phyloP scores from a whole-genome alignment of 768 basidiomycete species.

The button mushroom (Agaricus bisporus) region DNA sequence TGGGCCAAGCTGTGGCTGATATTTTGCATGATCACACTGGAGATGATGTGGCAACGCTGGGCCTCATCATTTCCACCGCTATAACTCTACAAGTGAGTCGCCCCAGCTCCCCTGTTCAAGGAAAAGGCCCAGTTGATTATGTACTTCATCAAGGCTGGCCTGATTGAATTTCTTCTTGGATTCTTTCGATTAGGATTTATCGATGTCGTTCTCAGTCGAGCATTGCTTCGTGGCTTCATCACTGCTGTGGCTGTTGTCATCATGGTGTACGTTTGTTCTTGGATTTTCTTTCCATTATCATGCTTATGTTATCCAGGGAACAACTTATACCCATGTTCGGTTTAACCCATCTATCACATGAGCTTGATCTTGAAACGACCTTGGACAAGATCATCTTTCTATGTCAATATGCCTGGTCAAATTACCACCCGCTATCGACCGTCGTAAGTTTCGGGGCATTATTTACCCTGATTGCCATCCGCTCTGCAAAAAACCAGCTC shows the following conservation, averaged over 20 bases:
- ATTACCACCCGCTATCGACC: slow-evolving; percentile 63
- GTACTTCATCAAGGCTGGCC: slow-evolving; percentile 49
- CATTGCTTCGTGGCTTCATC: slow-evolving; percentile 83
- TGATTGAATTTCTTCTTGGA: slow-evolving; percentile 82
- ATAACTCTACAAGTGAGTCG: slow-evolving; percentile 75
- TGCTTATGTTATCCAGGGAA: slow-evolving; percentile 39
- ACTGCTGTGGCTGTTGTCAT: slow-evolving; percentile 84
- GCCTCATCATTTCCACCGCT: slow-evolving; percentile 67
- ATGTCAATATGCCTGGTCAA: slow-evolving; percentile 45
- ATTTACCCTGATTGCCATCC: slow-evolving; percentile 52
- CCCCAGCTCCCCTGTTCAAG: neutral
- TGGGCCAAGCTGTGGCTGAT: slow-evolving; percentile 82
- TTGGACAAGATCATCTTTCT: slow-evolving; percentile 78
- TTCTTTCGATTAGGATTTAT: slow-evolving; percentile 88
- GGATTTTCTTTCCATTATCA: neutral
- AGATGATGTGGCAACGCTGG: slow-evolving; percentile 43
- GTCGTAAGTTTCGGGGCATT: slow-evolving; percentile 71
- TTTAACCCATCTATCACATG: slow-evolving; percentile 48
- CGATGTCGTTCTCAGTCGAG: slow-evolving; percentile 88
- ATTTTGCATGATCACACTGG: slow-evolving; percentile 46
- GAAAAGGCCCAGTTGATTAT: neutral
- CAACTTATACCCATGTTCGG: slow-evolving; percentile 91
- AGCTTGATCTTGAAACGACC: slow-evolving; percentile 57
- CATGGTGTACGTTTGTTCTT: slow-evolving; percentile 50
- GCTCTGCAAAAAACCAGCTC: slow-evolving; percentile 53